Base-by-base conservation (phyloP, 2,329 filamentous ascomycete genomes). In the Hortaea werneckii region DNA sequence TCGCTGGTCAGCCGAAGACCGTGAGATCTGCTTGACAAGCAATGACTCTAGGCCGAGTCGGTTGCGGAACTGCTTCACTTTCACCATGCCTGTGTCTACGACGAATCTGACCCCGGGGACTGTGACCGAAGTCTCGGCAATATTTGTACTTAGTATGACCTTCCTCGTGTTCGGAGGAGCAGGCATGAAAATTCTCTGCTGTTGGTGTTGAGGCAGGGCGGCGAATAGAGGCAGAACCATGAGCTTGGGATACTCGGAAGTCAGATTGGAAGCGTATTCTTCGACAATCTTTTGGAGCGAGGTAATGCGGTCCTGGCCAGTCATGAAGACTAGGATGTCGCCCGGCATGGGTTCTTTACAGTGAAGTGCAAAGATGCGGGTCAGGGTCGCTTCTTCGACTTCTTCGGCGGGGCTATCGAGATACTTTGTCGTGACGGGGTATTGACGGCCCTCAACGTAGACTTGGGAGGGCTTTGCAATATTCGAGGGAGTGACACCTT, bases 61-160 rank as follows among this genome's bases (percentile, higher is more conserved):
- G 11, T 84, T 79, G 10, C 89, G 83, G 62, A 88, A 98, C 54
- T 94, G 85, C 67, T 95, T 95, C 53, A 94, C 78, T 63, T 98
- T 98, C 6, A 85, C 86, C 59, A 95, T 95, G 40, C 92, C 92
- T 45, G 85, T 85, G 61, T 98, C 92, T 13, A 98, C 77, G 7
- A 98, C 90, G 56, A 85, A 92, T 4, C 87, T 80, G 5, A 98
- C 88, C 2, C 92, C 92, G 0, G 90, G 85, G 0, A 98, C 89
- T 0, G 92, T 98, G 48, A 98, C 85, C 1, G 92, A 96, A 0
- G 92, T 96, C 65, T 98, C 92, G n/a, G 92, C 92, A 57, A 98
- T 96, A 59, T 98, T 98, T 10, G 92, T 98, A 0, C 89, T 83
- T 0, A 98, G 71, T 0, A 98, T 88, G 9, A 96, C 76, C 61